These are phyloP conservation scores for Epichloe hybrida DNA, from an alignment of 2,329 filamentous ascomycete species.

Conservation along the genomic window DNA sequence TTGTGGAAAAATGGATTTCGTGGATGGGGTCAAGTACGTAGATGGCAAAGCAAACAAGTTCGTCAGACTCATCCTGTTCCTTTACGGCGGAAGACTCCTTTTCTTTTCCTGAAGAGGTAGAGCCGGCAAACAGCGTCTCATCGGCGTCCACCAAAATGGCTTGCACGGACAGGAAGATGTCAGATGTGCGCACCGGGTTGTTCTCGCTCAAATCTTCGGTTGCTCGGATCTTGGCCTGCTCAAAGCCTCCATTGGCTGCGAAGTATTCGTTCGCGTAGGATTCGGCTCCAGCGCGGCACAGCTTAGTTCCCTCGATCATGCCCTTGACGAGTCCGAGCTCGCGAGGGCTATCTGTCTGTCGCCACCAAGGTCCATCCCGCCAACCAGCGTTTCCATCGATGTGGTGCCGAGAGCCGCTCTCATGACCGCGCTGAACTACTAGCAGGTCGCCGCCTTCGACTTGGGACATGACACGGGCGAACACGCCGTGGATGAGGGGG, in stretches of 20 bases:
- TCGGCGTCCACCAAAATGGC: slow-evolving; percentile 57
- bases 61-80: slow-evolving; percentile 40
- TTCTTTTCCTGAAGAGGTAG: slow-evolving; percentile 38
- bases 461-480: slow-evolving; percentile 95
- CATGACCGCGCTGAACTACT: slow-evolving; percentile 85
- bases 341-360: slow-evolving; percentile 53
- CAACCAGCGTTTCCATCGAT: slow-evolving; percentile 52
- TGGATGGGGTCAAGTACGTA: slow-evolving; percentile 83
- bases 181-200: slow-evolving; percentile 83
- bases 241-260: slow-evolving; percentile 60
- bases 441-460: slow-evolving; percentile 93
- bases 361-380: slow-evolving; percentile 96
- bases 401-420: slow-evolving; percentile 58
- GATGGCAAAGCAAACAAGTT: slow-evolving; percentile 59
- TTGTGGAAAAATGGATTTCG: slow-evolving; percentile 68
- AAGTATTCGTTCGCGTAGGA: slow-evolving; percentile 80
- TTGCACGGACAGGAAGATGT: slow-evolving; percentile 93
- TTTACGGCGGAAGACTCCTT: slow-evolving; percentile 39
- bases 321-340: slow-evolving; percentile 72
- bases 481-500: slow-evolving; percentile 80
- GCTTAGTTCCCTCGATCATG: slow-evolving; percentile 74
- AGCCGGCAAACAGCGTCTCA: slow-evolving; percentile 52
- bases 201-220: slow-evolving; percentile 66
- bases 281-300: slow-evolving; percentile 81
- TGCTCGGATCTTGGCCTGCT: slow-evolving; percentile 66